Base-by-base conservation (phyloP, 1,284 basidiomycete genomes). In the Cryptococcus floricola region DNA sequence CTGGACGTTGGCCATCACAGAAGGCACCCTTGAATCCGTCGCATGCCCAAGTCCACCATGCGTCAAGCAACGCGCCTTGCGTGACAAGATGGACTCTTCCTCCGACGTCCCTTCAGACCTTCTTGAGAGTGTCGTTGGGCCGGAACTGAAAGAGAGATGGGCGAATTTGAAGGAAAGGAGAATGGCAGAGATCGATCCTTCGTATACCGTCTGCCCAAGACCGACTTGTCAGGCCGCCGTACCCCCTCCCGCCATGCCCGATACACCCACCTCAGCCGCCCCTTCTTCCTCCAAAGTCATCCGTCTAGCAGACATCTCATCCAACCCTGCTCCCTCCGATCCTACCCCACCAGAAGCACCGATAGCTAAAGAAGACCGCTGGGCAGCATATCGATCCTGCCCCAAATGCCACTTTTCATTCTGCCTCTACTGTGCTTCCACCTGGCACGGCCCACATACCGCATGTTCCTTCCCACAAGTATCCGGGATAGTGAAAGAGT, bases 91-190 rank as follows among this genome's bases (percentile, higher is more conserved):
- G 10, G 57, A 54, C 25, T 23, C 37, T 28, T 50, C 66, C 8
- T 48, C 46, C 14, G 61, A 81, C 54, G 85, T 87, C 19, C 82
- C 91, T 70, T 73, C 78, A 16, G 77, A 78, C 19, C 74, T 92
- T 37, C 88, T 93, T 1, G 77, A 83, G 62, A 78, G 79, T 23
- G 77, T 78, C 18, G 67, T 74, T 2, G 71, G 74, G 5, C 48
- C 63, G 12, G 67, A 69, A 6, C 52, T 72, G 46, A 51, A 59
- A 13, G 59, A 60, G 34, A 50, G 73, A 53, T 74, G 69, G 68
- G 60, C 67, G 45, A 56, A 59, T 51, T 57, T 76, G 19, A 69
- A 62, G 41, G 70, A 71, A 47, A 64, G 66, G 47, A 65, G 70
- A 18, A 62, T 62, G 28, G 69, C 70, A 3, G 75, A 77, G 49